Evolutionary conservation across 2,329 filamentous ascomycete genomes (phyloP).

Genomic region (Colletotrichum chlorophyti): DNA sequence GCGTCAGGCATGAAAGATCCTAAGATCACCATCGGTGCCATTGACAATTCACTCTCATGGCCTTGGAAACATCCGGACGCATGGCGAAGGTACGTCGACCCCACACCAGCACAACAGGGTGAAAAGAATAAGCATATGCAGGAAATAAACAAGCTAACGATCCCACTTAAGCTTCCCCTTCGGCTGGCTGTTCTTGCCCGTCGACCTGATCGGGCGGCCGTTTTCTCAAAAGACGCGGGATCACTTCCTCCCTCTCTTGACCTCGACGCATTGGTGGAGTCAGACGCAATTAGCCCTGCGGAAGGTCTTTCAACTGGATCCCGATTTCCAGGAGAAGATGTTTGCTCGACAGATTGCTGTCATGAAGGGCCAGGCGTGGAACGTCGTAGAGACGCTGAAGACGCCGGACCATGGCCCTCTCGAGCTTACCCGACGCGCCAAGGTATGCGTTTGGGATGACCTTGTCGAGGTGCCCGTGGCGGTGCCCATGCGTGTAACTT

Average conservation of each 20-base stretch:
- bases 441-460: constrained; percentile 98
- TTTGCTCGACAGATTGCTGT: constrained; percentile 98
- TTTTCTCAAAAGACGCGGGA: constrained; percentile 94
- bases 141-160: constrained; percentile 5
- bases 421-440: constrained; percentile 86
- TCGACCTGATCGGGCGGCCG: constrained; percentile 93
- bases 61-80: constrained; percentile 99
- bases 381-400: constrained; percentile 97
- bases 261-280: constrained; percentile 95
- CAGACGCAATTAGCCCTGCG: constrained; percentile 89
- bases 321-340: constrained; percentile 98
- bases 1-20: constrained; percentile 55
- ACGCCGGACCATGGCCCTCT: constrained; percentile 90
- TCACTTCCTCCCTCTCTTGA: constrained; percentile 94
- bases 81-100: constrained; percentile 61
- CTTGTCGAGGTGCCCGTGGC: constrained; percentile 95
- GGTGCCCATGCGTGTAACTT: constrained; percentile 85
- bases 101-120: not conserved
- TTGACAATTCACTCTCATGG: constrained; percentile 98
- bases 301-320: constrained; percentile 87
- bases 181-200: constrained; percentile 96
- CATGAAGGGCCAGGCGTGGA: constrained; percentile 99
- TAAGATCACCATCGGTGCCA: constrained; percentile 83
- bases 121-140: not conserved
- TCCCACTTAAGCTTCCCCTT: constrained; percentile 79